A percentile compares a stretch with the other conserved stretches of the same genome.
Evolutionary conservation across 2,329 filamentous ascomycete species (phyloP).

Genomic region (Zelopaecilomyces penicillatus): DNA sequence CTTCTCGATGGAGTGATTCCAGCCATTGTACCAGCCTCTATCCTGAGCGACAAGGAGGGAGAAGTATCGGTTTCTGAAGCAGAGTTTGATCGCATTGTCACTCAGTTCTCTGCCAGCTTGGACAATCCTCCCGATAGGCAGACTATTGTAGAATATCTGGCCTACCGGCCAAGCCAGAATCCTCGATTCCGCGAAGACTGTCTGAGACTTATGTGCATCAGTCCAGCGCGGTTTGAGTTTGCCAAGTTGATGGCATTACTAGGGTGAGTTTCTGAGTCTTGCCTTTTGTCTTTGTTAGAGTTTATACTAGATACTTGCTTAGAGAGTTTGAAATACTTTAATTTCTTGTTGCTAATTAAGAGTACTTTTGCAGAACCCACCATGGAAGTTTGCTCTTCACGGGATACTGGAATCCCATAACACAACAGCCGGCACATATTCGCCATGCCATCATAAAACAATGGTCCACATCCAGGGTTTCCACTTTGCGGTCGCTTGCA

Average conservation of each 20-base stretch:
- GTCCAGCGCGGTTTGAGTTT: slow-evolving; percentile 30
- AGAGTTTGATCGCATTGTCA: slow-evolving; percentile 41
- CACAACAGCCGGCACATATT: slow-evolving; percentile 49
- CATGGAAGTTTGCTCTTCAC: slow-evolving; percentile 58
- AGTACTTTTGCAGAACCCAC: slow-evolving; percentile 40
- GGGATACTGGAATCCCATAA: slow-evolving; percentile 55
- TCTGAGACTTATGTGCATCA: slow-evolving; percentile 30
- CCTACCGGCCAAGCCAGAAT: slow-evolving; percentile 41
- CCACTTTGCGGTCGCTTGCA: slow-evolving; percentile 44
- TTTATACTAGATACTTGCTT: neutral
- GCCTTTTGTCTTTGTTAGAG: slow-evolving; percentile 2
- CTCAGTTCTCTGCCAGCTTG: slow-evolving; percentile 27
- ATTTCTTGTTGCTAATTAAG: too few species aligned
- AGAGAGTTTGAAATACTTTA: too few species aligned
- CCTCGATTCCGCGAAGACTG: slow-evolving; percentile 44
- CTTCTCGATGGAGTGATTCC: slow-evolving; percentile 54
- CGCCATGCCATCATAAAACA: slow-evolving; percentile 53
- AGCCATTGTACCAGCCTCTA: slow-evolving; percentile 40
- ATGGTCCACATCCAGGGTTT: slow-evolving; percentile 53
- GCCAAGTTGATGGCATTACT: slow-evolving; percentile 31
- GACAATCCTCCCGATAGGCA: slow-evolving; percentile 31
- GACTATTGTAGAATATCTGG: slow-evolving; percentile 44
- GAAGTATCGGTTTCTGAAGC: slow-evolving; percentile 40
- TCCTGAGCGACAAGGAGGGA: slow-evolving; percentile 26
- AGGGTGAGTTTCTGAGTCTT: slow-evolving; percentile 31